These are phyloP conservation scores for Astrothelium macrocarpum DNA, from an alignment of 495 filamentous ascomycete species.

Conservation along the genomic window DNA sequence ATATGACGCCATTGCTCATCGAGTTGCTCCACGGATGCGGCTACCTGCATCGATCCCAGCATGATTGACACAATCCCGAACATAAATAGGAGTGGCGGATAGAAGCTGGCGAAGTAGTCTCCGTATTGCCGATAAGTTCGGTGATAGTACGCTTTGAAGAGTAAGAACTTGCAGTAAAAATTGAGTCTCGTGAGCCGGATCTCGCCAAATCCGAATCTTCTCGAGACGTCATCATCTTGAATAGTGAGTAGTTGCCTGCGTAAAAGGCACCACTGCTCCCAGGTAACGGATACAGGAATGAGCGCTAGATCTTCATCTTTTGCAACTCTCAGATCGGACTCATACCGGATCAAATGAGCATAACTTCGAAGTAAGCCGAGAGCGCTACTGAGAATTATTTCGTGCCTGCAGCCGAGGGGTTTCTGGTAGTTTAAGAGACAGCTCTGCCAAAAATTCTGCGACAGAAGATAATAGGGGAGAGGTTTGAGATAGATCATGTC, in stretches of 20 bases:
- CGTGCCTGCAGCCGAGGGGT: too few species aligned
- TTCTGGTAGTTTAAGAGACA: too few species aligned
- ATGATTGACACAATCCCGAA: slow-evolving; percentile 10
- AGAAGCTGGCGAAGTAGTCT: slow-evolving; percentile 14
- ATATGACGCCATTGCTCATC: background rate
- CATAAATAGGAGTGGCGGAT: slow-evolving; percentile 7
- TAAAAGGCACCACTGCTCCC: background rate
- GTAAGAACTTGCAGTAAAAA: slow-evolving; percentile 4
- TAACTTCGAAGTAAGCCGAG: too few species aligned
- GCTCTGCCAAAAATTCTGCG: too few species aligned
- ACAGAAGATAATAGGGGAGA: too few species aligned
- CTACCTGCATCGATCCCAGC: slow-evolving; percentile 16
- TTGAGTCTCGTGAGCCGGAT: slow-evolving; percentile 6
- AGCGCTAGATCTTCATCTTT: too few species aligned
- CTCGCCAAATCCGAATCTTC: slow-evolving; percentile 3
- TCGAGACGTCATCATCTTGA: slow-evolving; percentile 1
- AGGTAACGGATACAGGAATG: too few species aligned
- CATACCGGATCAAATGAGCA: too few species aligned
- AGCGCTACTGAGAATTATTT: too few species aligned
- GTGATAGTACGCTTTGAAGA: slow-evolving; percentile 9
- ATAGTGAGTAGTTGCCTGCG: background rate
- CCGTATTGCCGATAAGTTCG: slow-evolving; percentile 12
- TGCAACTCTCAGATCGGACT: too few species aligned
- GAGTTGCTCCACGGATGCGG: background rate
- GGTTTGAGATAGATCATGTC: too few species aligned